Base-by-base conservation (phyloP, 75 land plant genomes). In the Pinus taeda region DNA sequence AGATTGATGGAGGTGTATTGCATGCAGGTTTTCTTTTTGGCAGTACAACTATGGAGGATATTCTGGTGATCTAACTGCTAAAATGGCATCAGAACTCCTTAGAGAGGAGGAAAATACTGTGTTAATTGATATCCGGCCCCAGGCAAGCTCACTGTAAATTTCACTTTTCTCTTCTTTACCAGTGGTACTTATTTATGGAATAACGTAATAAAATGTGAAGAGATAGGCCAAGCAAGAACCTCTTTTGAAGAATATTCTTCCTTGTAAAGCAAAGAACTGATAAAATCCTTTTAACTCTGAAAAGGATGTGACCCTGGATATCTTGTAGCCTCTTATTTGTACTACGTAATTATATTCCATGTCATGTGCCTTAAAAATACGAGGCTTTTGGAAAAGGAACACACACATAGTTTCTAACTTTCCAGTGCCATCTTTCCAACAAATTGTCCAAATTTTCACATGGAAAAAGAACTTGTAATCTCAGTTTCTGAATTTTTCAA, bases 111-210 rank as follows among this genome's bases (percentile, higher is more conserved):
- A 85, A 60, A 88, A 87, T 70, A 81, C 77, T 73, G 80, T 94
- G 21, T 88, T 96, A 39, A 81, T 96, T 79, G 99, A 96, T 85
- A 85, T 94, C 76, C 86, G 97, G 84, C 86, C 98, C 71, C 93
- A 96, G 98, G 99, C 89, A 89, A 92, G 97, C 80, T 59, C 59
- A 80, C 74, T 88, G 82, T 78, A 84, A 87, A 74, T 63, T 79
- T 75, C 83, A 78, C 36, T 57, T 62, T 77, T 77, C 85, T 83
- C 81, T 82, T 71, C 58, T 77, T 77, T 81, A n/a, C n/a, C 57
- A 30, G n/a, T n/a, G 11, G 49, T 62, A 69, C 45, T 18, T 20
- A 39, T 22, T 64, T 64, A 5, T 15, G 67, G 20, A 64, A 64
- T 30, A 30, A 1, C 33, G 15, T 8, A 30, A 30, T 45, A 45